phyloP scores from a whole-genome alignment of 2,329 filamentous ascomycete genomes.

The Penicillium decumbens region DNA sequence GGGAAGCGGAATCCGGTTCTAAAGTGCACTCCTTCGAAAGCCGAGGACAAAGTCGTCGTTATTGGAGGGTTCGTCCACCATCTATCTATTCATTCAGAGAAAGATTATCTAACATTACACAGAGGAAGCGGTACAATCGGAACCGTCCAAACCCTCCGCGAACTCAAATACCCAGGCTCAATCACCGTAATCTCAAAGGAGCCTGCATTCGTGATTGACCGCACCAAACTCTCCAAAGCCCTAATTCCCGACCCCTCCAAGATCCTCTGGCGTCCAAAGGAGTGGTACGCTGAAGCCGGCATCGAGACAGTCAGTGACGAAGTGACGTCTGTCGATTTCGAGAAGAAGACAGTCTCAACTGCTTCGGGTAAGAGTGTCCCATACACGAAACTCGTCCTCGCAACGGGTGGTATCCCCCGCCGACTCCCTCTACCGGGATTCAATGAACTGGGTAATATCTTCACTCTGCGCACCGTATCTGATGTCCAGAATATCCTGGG shows the following conservation, averaged over 20 bases:
- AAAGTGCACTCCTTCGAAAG: conserved; percentile 58
- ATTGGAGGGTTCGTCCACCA: conserved; percentile 59
- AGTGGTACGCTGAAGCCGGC: conserved; percentile 66
- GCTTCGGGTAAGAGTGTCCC: conserved; percentile 64
- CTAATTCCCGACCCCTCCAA: conserved; percentile 76
- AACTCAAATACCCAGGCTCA: conserved; percentile 70
- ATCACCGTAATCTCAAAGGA: conserved; percentile 83
- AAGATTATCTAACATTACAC: conserved; percentile 2
- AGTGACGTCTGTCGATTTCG: conserved; percentile 73
- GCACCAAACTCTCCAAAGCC: conserved; percentile 93
- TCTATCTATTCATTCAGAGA: not conserved
- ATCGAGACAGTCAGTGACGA: conserved; percentile 55
- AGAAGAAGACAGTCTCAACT: conserved; percentile 67
- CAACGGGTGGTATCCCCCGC: conserved; percentile 76
- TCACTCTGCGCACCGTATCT: conserved; percentile 71
- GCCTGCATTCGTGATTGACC: conserved; percentile 81
- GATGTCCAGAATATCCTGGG: conserved; percentile 72
- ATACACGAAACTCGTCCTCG: conserved; percentile 86
- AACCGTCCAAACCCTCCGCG: conserved; percentile 74
- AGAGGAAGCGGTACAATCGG: conserved; percentile 80
- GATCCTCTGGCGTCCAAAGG: conserved; percentile 68
- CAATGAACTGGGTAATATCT: conserved; percentile 80
- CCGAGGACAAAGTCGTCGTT: conserved; percentile 62
- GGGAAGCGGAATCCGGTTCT: conserved; percentile 69
- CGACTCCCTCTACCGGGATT: conserved; percentile 77